These are phyloP conservation scores for Cytospora paraplurivora DNA, from an alignment of 2,329 filamentous ascomycete genomes.

Conservation along the genomic window DNA sequence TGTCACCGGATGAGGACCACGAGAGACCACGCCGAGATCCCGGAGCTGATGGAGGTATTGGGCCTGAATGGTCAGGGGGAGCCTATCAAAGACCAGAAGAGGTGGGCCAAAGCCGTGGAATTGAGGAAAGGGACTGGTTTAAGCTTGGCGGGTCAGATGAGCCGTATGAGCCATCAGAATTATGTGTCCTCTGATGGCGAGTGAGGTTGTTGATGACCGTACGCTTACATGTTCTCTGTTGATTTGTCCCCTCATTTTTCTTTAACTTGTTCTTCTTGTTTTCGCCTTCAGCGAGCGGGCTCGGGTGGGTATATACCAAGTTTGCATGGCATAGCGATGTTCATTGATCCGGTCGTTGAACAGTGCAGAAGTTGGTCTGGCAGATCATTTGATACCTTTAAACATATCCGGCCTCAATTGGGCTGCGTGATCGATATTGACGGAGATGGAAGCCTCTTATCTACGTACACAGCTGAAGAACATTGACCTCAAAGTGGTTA, in stretches of 20 bases:
- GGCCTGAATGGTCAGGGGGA: conserved; percentile 53
- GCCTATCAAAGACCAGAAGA: conserved; percentile 44
- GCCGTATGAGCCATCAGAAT: conserved; percentile 17
- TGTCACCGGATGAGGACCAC: conserved; percentile 82
- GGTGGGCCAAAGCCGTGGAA: conserved; percentile 50
- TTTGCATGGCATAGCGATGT: neutral
- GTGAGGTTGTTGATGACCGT: neutral
- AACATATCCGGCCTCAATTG: neutral
- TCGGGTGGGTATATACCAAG: neutral
- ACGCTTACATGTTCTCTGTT: too few species aligned
- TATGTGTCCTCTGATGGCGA: conserved; percentile 1
- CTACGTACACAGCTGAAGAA: too few species aligned
- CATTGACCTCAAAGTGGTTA: too few species aligned
- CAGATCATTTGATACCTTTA: neutral
- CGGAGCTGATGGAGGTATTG: conserved; percentile 64
- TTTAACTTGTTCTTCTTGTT: neutral
- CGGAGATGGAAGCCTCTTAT: too few species aligned
- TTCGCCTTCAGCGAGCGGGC: neutral
- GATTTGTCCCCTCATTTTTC: too few species aligned
- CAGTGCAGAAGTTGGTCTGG: neutral
- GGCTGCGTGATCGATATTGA: too few species aligned
- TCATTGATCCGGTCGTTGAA: neutral
- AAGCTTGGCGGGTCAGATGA: conserved; percentile 47
- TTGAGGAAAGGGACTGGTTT: conserved; percentile 56
- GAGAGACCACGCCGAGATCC: conserved; percentile 73